Evolutionary conservation across 331 rosid species (phyloP), one percentile per base, ranked within the genome.

Genomic region (Stylosanthes scabra): DNA sequence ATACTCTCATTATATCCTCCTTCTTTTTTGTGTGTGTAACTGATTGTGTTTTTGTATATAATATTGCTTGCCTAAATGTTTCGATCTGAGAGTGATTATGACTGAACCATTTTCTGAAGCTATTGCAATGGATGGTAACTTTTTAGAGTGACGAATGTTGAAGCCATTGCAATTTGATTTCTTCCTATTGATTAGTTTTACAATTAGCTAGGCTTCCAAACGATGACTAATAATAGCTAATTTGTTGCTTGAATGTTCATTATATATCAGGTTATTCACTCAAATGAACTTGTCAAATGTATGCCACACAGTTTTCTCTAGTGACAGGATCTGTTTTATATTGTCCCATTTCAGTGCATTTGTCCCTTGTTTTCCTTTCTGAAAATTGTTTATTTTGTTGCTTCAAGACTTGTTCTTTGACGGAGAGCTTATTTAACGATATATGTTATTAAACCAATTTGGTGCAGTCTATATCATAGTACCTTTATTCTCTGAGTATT

Each of bases 1-100:
- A 74, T 66, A 65, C 41, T 77, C 64, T 74, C 70, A 63, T 74
- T 70, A 63, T 31, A 34, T 45, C 20, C 39, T 73, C 9, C 20
- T 29, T 70, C 8, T 29, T 51, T 20, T 1, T 1, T 60, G 37
- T 73, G 57, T 76, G 50, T 31, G 28, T 40, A 50, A 20, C 25
- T 15, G 46, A 8, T 50, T 66, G 45, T 8, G 7, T 64, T 12
- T 28, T 27, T 67, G 51, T 60, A 6, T 70, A 8, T 9, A 68
- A 50, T 72, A 51, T 6, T 47, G 67, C 52, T 61, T 12, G 31
- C 54, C 54, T 66, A 40, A 47, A 31, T 16, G 27, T 20, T 20
- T 20, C 25, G 1, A 20, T 20, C 25, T 20, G 25, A 20, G 25
- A 20, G 25, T 20, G 25, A 20, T 20, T 20, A 20, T 20, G 25